Evolutionary conservation across 805 yeast genomes (phyloP).

Genomic region (Clavispora carvajalis): DNA sequence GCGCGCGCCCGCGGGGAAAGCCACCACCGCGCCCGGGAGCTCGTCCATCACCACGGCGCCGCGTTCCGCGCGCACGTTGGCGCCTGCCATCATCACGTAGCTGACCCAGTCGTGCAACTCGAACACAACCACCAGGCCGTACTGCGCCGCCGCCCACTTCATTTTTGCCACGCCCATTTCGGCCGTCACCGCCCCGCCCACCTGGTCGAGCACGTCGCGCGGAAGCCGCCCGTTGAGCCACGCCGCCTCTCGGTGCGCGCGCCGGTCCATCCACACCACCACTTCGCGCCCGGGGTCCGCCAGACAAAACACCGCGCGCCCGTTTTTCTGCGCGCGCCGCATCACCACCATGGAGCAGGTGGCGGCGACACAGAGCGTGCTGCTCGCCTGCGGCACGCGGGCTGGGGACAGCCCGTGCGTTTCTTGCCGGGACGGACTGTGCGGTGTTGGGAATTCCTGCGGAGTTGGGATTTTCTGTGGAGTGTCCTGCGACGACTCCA

Average conservation of each 20-base stretch:
- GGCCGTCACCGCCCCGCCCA: constrained; percentile 46
- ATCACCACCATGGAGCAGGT: constrained; percentile 57
- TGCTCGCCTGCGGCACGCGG: no score
- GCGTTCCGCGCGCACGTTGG: constrained; percentile 13
- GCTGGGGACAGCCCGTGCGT: no score
- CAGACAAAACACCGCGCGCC: constrained; percentile 25
- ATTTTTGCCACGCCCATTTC: constrained; percentile 58
- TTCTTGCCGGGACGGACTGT: no score
- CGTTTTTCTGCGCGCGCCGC: constrained; percentile 12
- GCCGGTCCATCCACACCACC: constrained; percentile 57
- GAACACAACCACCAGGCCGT: constrained; percentile 29
- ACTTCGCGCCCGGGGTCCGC: constrained; percentile 33
- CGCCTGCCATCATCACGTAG: constrained; percentile 23
- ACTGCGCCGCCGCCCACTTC: constrained; percentile 29
- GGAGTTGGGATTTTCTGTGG: no score
- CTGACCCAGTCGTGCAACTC: constrained; percentile 49
- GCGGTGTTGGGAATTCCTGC: no score
- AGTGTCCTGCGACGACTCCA: no score
- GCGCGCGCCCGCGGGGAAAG: constrained; percentile 9
- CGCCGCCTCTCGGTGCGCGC: constrained; percentile 31
- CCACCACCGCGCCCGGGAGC: not conserved
- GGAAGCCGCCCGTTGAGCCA: constrained; percentile 23
- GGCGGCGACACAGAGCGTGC: constrained; percentile 41
- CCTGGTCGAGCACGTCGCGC: constrained; percentile 14
- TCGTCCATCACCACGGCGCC: constrained; percentile 7